Conservation (phyloP, 768 basidiomycete species). For the Boletus coccyginus region DNA sequence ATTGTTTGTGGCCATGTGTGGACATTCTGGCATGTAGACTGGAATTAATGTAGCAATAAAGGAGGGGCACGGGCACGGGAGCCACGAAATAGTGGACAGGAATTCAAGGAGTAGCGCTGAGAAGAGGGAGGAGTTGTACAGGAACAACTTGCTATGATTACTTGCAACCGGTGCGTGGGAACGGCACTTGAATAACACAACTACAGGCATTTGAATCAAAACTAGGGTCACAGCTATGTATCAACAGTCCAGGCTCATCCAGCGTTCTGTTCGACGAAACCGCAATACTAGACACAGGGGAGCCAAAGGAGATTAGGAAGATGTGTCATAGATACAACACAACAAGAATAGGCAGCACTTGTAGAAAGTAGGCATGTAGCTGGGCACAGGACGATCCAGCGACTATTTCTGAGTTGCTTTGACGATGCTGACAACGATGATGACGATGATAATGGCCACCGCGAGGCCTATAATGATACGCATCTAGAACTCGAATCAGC, state of each 20-base stretch:
- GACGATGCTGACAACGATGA: conserved; percentile 94
- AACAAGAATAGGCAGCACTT: conserved; percentile 24
- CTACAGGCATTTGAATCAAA: conserved; percentile 8
- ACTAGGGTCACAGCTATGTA: conserved; percentile 18
- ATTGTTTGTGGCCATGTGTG: conserved; percentile 56
- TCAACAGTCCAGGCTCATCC: conserved; percentile 22
- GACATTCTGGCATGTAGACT: conserved; percentile 42
- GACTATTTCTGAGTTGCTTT: conserved; percentile 66
- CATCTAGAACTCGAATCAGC: conserved; percentile 56
- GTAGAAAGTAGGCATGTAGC: conserved; percentile 5
- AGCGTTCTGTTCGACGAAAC: conserved; percentile 12
- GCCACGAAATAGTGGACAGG: conserved; percentile 27
- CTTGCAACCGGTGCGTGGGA: conserved; percentile 18
- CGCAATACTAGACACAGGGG: conserved; percentile 19
- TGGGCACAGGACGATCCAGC: not conserved
- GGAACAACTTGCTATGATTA: conserved; percentile 12
- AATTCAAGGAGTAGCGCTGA: conserved; percentile 15
- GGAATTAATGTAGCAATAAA: conserved; percentile 31
- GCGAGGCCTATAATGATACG: conserved; percentile 93
- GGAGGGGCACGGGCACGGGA: conserved; percentile 33
- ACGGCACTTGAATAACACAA: conserved; percentile 23
- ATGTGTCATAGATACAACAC: conserved; percentile 46
- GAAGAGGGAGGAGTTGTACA: conserved; percentile 2
- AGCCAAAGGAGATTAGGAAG: conserved; percentile 28
- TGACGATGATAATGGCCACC: conserved; percentile 86